Conservation (phyloP, 805 yeast species). For the Wickerhamia fluorescens region DNA sequence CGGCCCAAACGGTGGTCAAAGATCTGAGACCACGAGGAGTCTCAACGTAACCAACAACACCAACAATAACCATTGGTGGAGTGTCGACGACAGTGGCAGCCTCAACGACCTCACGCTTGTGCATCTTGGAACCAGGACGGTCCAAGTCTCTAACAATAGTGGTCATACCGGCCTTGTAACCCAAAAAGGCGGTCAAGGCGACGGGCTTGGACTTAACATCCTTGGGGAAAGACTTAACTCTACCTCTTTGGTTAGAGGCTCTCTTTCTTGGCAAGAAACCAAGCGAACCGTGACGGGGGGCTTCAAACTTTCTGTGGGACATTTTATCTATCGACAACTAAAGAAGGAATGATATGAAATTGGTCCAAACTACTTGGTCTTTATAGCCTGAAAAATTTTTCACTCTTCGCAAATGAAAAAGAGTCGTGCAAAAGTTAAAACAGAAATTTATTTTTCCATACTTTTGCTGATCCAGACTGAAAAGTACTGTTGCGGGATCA, state of each 20-base stretch:
- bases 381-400: constrained; percentile 9
- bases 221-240: constrained; percentile 98
- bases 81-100: constrained; percentile 99
- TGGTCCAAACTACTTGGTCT: constrained; percentile 1
- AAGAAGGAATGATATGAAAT: constrained; percentile 6
- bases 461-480: not conserved
- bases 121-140: constrained; percentile 99
- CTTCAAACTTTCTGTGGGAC: constrained; percentile 99
- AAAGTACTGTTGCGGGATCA: not conserved
- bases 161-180: constrained; percentile 99
- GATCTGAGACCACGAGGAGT: constrained; percentile 99
- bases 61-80: constrained; percentile 97
- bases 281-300: constrained; percentile 99
- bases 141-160: constrained; percentile 99
- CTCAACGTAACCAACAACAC: constrained; percentile 99
- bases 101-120: constrained; percentile 99
- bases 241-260: constrained; percentile 97
- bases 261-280: constrained; percentile 99
- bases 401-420: too few species aligned
- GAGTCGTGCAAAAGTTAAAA: constrained; percentile 5
- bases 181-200: constrained; percentile 98
- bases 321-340: constrained; percentile 38
- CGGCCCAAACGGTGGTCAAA: constrained; percentile 99
- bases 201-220: constrained; percentile 97
- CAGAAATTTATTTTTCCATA: not conserved